These are phyloP conservation scores for Rhizopus delemar DNA, from an alignment of 371 early-diverging fungal species.

Conservation along the genomic window DNA sequence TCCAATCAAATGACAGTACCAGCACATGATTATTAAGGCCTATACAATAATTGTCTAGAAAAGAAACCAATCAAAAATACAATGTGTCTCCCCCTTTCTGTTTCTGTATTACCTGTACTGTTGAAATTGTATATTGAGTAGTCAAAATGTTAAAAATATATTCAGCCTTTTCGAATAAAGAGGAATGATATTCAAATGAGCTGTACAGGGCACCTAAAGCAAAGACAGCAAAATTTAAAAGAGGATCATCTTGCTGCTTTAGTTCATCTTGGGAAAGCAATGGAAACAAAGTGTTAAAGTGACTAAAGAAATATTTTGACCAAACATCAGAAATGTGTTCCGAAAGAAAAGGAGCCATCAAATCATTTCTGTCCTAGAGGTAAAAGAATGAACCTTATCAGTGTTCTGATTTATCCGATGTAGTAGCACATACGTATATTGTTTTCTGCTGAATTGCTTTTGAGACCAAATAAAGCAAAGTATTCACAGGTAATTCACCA, in stretches of 20 bases:
- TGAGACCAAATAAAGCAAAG: constrained; percentile 15
- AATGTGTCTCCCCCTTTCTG: neutral
- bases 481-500: constrained; percentile 8
- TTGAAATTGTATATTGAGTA: constrained; percentile 19
- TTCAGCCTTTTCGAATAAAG: neutral
- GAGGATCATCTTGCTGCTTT: constrained; percentile 25
- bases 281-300: constrained; percentile 50
- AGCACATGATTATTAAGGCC: constrained; percentile 44
- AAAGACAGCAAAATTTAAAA: constrained; percentile 41
- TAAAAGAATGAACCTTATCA: constrained; percentile 51
- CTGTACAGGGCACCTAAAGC: constrained; percentile 24
- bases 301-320: constrained; percentile 31
- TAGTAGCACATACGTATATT: constrained; percentile 34
- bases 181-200: constrained; percentile 10
- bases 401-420: constrained; percentile 27
- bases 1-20: constrained; percentile 42
- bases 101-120: constrained; percentile 26
- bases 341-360: constrained; percentile 24
- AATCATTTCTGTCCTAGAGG: constrained; percentile 45
- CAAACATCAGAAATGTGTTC: constrained; percentile 15
- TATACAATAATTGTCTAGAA: constrained; percentile 5
- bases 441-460: constrained; percentile 6
- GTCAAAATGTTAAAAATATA: neutral
- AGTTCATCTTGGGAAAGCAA: constrained; percentile 42
- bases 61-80: neutral